Evolutionary conservation across 2,329 filamentous ascomycete species (phyloP), one percentile per base, ranked within the genome.

Genomic region (Talaromyces verruculosus): DNA sequence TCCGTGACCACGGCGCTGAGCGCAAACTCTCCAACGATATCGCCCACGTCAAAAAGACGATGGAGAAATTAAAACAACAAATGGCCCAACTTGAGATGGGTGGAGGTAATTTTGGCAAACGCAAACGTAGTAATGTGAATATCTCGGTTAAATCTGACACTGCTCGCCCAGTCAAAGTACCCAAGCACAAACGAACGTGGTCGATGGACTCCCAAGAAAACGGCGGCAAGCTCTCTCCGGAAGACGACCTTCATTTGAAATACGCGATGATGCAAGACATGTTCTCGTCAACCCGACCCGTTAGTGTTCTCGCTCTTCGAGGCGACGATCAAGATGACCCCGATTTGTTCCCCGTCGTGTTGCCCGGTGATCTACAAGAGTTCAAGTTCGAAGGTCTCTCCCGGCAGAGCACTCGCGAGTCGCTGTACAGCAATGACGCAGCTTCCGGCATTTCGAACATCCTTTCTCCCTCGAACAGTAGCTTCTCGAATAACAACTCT

Each of bases 51-150:
- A 96, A 96, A 79, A 98, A 97, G 80, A 92, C 91, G 0, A 97
- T 98, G 71, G 94, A 97, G 74, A 98, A 97, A 79, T 82, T 97
- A 57, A 96, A 96, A 78, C 93, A 97, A 74, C 94, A 97, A 74
- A 95, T 97, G 67, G 84, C 90, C 0, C 93, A 97, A 73, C 83
- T 84, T 25, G 87, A 88, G 72, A 82, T 85, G 64, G 86, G 86
- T 22, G 83, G 85, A 75, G 84, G 85, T 66, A 84, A 84, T 61
- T 81, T 85, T 65, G 84, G 85, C 67, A 89, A 88, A 74, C 81
- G 86, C 64, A 88, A 88, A 74, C 84, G 87, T 69, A 85, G 80
- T 73, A 85, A 81, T 70, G 81, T 81, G 30, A 83, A 84, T 0
- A 79, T 84, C 10, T 80, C 82, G 19, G 66, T 74, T 28, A 78